Percentiles rank a stretch among this genome's conserved stretches.
phyloP scores from a whole-genome alignment of 2,329 filamentous ascomycete species.

The Coniochaeta pulveracea region DNA sequence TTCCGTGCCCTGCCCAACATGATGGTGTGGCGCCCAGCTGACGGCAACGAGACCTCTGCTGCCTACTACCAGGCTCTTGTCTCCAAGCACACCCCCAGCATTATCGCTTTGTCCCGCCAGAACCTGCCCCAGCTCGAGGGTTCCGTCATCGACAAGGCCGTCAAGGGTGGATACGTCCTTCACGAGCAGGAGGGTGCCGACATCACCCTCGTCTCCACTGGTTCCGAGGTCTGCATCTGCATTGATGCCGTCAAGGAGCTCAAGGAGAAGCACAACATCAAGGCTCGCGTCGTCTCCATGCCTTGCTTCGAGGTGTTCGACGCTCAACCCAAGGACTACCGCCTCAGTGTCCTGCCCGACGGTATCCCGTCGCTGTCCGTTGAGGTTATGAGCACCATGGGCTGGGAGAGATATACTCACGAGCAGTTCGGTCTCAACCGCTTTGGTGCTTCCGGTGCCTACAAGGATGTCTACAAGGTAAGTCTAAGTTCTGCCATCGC shows the following conservation, averaged over 20 bases:
- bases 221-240: constrained; percentile 90
- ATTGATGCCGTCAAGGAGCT: constrained; percentile 88
- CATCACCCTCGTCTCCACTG: constrained; percentile 85
- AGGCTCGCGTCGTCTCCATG: constrained; percentile 85
- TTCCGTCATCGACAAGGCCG: constrained; percentile 76
- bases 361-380: constrained; percentile 88
- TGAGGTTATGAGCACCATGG: constrained; percentile 94
- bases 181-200: constrained; percentile 75
- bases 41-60: constrained; percentile 95
- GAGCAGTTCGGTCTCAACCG: constrained; percentile 99
- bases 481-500: constrained; percentile 17
- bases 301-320: constrained; percentile 98
- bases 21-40: constrained; percentile 98
- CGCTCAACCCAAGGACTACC: constrained; percentile 87
- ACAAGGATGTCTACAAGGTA: constrained; percentile 95
- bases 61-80: constrained; percentile 95
- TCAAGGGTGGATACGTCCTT: constrained; percentile 91
- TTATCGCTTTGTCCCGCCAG: constrained; percentile 91
- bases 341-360: constrained; percentile 82
- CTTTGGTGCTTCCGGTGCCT: constrained; percentile 93
- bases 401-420: constrained; percentile 98
- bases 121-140: constrained; percentile 96
- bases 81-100: constrained; percentile 79
- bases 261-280: constrained; percentile 76
- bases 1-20: constrained; percentile 98